Conservation (phyloP, 1,139 yeast genomes). For the Kluyveromyces sp. region DNA sequence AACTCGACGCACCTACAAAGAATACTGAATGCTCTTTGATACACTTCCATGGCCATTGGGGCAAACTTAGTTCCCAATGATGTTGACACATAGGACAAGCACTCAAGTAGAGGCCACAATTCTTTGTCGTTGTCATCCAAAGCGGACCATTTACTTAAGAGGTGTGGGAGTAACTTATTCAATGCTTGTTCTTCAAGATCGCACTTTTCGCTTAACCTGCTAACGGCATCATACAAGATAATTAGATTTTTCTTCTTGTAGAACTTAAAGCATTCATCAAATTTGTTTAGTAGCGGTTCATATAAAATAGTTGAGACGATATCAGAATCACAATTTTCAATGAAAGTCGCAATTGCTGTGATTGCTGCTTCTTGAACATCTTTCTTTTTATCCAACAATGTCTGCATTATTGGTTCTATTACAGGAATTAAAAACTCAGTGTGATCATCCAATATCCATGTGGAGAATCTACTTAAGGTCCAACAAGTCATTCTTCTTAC, state of each 20-base stretch:
- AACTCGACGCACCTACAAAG: conserved; percentile 59
- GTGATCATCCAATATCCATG: conserved; percentile 72
- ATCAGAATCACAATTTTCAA: conserved; percentile 65
- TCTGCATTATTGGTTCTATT: conserved; percentile 61
- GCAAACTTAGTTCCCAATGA: conserved; percentile 77
- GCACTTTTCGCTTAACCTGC: conserved; percentile 75
- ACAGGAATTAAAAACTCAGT: conserved; percentile 70
- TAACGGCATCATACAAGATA: conserved; percentile 84
- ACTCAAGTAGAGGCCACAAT: conserved; percentile 86
- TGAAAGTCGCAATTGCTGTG: conserved; percentile 73
- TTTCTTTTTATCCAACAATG: conserved; percentile 76
- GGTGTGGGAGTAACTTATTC: conserved; percentile 64
- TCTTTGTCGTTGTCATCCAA: conserved; percentile 72
- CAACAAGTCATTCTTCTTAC: conserved; percentile 93
- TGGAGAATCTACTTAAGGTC: conserved; percentile 81
- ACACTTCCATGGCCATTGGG: conserved; percentile 87
- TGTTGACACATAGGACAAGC: conserved; percentile 88
- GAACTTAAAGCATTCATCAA: conserved; percentile 62
- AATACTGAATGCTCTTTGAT: conserved; percentile 66
- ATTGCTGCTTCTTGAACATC: conserved; percentile 95
- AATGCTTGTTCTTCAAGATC: conserved; percentile 50
- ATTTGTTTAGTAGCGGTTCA: conserved; percentile 59
- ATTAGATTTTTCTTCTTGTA: conserved; percentile 80
- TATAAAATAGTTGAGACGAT: conserved; percentile 47
- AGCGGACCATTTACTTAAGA: conserved; percentile 69